Percentiles rank a stretch among this genome's conserved stretches.
Conservation (phyloP, 495 filamentous ascomycete species). For the Aspergillus panamensis region DNA sequence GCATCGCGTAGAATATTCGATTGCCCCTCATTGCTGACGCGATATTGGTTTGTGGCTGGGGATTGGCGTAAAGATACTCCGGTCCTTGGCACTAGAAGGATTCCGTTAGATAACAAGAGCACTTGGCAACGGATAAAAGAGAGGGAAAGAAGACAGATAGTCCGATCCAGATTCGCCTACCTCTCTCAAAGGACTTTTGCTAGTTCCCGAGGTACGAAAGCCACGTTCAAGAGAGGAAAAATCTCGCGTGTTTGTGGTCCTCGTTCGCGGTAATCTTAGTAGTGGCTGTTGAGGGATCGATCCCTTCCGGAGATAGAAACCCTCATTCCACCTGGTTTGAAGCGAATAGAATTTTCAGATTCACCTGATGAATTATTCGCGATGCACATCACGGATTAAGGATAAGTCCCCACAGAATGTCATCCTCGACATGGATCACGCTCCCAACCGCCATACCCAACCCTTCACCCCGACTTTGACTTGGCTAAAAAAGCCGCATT, state of each 20-base stretch:
- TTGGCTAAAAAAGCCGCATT: slow-evolving; percentile 1
- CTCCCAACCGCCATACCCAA: not conserved
- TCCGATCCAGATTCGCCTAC: not conserved
- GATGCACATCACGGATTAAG: not conserved
- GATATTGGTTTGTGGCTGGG: not conserved
- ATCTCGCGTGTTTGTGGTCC: not conserved
- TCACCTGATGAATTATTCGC: not conserved
- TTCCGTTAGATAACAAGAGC: not conserved
- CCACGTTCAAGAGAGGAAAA: not conserved
- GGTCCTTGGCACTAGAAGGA: not conserved
- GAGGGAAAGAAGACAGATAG: no score
- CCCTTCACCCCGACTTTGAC: not conserved
- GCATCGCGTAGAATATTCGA: not conserved
- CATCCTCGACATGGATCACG: not conserved
- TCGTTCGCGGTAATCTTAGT: not conserved
- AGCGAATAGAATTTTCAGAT: no score
- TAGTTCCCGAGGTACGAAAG: not conserved
- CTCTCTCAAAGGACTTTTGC: not conserved
- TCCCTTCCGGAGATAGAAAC: not conserved
- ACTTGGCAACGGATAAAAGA: not conserved
- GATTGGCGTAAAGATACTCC: not conserved
- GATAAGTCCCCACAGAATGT: not conserved
- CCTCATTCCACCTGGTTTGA: no score
- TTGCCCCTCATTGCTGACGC: not conserved
- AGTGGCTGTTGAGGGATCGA: not conserved